Evolutionary conservation across 441 rosid genomes (phyloP).

Genomic region (Gossypium trilobum): DNA sequence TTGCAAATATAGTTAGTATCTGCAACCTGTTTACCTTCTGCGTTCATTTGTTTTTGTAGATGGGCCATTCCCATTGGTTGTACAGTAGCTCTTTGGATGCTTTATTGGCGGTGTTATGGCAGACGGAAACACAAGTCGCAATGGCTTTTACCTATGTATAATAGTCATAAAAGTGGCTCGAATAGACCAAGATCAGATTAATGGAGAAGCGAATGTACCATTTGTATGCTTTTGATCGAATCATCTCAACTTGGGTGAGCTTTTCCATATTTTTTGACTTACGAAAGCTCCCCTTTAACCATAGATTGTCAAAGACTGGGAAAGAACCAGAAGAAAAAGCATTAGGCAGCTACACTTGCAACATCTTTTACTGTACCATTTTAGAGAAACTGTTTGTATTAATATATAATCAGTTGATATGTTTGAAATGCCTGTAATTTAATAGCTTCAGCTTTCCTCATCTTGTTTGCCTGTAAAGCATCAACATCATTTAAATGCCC

Average conservation of each 20-base stretch:
- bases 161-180: slow-evolving; percentile 41
- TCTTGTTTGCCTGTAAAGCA: neutral
- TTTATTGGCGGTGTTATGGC: slow-evolving; percentile 82
- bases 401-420: slow-evolving; percentile 19
- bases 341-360: neutral
- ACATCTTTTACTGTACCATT: slow-evolving; percentile 18
- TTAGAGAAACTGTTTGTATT: slow-evolving; percentile 17
- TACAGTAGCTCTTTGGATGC: slow-evolving; percentile 36
- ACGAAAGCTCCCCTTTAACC: slow-evolving; percentile 16
- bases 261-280: slow-evolving; percentile 18
- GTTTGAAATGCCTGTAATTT: slow-evolving; percentile 5
- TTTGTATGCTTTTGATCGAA: slow-evolving; percentile 1
- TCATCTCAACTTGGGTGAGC: slow-evolving; percentile 24
- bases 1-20: neutral
- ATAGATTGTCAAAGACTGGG: slow-evolving; percentile 13
- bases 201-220: slow-evolving; percentile 1
- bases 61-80: slow-evolving; percentile 80
- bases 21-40: neutral
- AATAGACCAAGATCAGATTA: slow-evolving; percentile 73
- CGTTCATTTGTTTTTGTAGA: slow-evolving; percentile 32
- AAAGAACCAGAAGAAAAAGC: slow-evolving; percentile 13
- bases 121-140: slow-evolving; percentile 59
- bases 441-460: neutral
- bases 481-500: neutral
- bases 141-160: slow-evolving; percentile 71